Conservation (phyloP, 2,329 filamentous ascomycete species). For the Scedosporium aurantiacum region DNA sequence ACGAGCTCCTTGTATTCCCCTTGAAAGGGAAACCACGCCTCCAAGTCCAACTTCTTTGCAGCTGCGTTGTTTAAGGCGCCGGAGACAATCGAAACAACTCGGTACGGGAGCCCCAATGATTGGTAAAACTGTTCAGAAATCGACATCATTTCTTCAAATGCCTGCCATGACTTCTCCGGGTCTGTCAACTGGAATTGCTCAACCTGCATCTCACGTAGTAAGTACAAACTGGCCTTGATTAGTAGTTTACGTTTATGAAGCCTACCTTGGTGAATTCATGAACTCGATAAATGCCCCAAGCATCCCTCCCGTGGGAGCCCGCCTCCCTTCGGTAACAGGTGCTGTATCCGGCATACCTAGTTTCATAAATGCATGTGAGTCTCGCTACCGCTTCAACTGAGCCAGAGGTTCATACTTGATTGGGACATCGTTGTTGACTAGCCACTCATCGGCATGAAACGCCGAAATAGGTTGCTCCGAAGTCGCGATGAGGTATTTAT, state of each 20-base stretch:
- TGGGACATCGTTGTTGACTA: conserved; percentile 71
- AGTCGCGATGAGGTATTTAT: conserved; percentile 71
- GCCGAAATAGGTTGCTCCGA: conserved; percentile 93
- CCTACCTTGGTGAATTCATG: conserved; percentile 90
- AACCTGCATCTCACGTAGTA: conserved; percentile 25
- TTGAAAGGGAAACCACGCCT: conserved; percentile 94
- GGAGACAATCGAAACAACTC: conserved; percentile 89
- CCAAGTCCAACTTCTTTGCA: conserved; percentile 88
- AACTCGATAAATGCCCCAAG: conserved; percentile 96
- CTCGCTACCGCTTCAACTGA: background rate
- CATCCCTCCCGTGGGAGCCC: conserved; percentile 73
- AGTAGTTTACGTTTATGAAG: background rate
- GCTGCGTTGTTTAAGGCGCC: conserved; percentile 71
- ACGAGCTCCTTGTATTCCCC: conserved; percentile 98
- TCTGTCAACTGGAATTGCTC: conserved; percentile 74
- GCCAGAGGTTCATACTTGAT: conserved; percentile 50
- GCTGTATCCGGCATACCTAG: conserved; percentile 84
- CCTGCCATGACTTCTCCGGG: conserved; percentile 84
- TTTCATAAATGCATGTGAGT: too few relatives aligned
- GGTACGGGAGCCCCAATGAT: conserved; percentile 79
- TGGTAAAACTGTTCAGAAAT: conserved; percentile 93
- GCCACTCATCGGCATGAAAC: conserved; percentile 88
- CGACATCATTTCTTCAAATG: conserved; percentile 85
- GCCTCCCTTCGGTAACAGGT: conserved; percentile 96
- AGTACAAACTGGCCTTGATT: background rate